Base-by-base conservation (phyloP, 1,284 basidiomycete genomes). In the Trichosporon sp. region DNA sequence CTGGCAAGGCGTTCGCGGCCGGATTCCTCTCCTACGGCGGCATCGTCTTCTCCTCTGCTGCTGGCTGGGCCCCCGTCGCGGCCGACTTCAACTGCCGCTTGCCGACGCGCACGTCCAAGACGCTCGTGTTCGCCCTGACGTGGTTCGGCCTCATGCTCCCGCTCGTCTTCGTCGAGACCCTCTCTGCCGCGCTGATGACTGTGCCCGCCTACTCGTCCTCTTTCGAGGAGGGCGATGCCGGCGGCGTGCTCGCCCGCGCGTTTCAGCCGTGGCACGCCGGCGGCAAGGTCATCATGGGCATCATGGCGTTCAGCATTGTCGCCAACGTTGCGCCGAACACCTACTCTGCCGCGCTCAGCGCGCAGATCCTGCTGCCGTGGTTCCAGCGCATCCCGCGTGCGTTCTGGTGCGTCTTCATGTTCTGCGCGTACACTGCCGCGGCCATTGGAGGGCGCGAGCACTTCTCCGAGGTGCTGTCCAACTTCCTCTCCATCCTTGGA, bases 271-370 rank as follows among this genome's bases (percentile, higher is more conserved):
- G 79, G 79, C 73, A 75, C 19, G 77, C 74, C 0, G 79, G 79
- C 35, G 86, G 85, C 43, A 76, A 79, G 74, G 89, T 91, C 75
- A 80, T 90, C 32, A 83, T 90, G 4, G 88, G 89, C 54, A 71
- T 91, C 11, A 82, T 91, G 37, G 83, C 89, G 0, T 83, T 91
- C 59, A 88, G 87, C 10, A 87, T 87, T 73, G 87, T 89, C 54
- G 87, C 87, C 12, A 89, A 88, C 79, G 88, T 89, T 74, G 88
- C 88, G 71, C 87, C 88, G 32, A 89, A 88, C 78, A 89, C 88
- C 11, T 89, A 89, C 75, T 88, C 88, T 3, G 85, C 87, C 1
- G 87, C 86, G 1, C 84, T 89, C 38, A 87, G 87, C n/a, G 85
- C 88, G 70, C 89, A 90, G 76, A 83, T 87, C 0, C 84, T 90